phyloP scores from a whole-genome alignment of 2,329 filamentous ascomycete species.

The Ceratocystis albifundus region DNA sequence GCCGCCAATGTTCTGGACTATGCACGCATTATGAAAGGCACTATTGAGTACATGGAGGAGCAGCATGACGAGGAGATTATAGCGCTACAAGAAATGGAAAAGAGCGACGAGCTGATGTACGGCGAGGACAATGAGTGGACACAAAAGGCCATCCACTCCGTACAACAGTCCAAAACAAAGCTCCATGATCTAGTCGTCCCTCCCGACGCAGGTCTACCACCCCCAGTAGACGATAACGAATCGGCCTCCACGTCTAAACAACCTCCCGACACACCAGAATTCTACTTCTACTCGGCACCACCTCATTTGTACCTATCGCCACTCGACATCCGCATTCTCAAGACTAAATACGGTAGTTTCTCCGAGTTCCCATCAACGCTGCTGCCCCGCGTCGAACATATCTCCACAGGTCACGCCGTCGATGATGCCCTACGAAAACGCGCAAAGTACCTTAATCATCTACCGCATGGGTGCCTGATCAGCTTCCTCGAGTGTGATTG shows the following conservation, averaged over 20 bases:
- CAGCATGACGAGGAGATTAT: constrained; percentile 72
- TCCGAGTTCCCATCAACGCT: constrained; percentile 73
- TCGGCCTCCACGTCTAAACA: not conserved
- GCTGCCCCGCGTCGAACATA: constrained; percentile 74
- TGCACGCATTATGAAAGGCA: constrained; percentile 88
- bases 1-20: constrained; percentile 91
- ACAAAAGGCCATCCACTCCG: constrained; percentile 63
- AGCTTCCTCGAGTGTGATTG: constrained; percentile 89
- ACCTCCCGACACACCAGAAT: constrained; percentile 10
- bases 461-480: constrained; percentile 83
- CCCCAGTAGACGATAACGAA: not conserved
- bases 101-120: constrained; percentile 84
- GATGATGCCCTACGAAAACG: constrained; percentile 75
- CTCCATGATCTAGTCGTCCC: constrained; percentile 30
- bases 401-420: constrained; percentile 76
- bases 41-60: constrained; percentile 70
- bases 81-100: constrained; percentile 62
- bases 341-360: constrained; percentile 77
- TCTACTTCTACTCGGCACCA: constrained; percentile 74
- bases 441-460: constrained; percentile 74
- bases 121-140: constrained; percentile 90
- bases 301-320: constrained; percentile 84
- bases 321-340: constrained; percentile 83
- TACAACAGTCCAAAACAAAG: constrained; percentile 67
- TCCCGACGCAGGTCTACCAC: not conserved